Conservation (phyloP, 2,329 filamentous ascomycete species). For the Xylaria sp. region DNA sequence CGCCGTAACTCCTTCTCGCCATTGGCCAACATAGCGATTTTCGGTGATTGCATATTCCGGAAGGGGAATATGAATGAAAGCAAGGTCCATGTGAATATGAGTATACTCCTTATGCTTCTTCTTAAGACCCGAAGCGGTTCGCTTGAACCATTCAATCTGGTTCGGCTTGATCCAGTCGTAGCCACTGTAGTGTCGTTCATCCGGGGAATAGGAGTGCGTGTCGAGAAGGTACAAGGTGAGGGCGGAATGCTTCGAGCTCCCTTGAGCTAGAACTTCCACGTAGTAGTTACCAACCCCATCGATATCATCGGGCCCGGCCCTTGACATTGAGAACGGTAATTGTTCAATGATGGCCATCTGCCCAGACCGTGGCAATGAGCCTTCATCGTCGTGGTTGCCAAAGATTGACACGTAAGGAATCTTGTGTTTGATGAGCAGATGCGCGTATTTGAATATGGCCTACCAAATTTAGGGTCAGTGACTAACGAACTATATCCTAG, state of each 20-base stretch:
- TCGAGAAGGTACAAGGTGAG: conserved; percentile 95
- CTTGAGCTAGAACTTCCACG: conserved; percentile 84
- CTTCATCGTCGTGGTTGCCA: conserved; percentile 96
- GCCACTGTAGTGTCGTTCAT: conserved; percentile 85
- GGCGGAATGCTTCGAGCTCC: conserved; percentile 82
- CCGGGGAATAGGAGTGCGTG: conserved; percentile 88
- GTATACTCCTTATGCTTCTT: conserved; percentile 83
- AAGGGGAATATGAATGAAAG: conserved; percentile 96
- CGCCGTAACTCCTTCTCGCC: conserved; percentile 84
- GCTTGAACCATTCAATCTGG: conserved; percentile 93
- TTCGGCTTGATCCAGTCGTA: conserved; percentile 97
- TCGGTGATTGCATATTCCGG: conserved; percentile 78
- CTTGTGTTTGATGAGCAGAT: conserved; percentile 81
- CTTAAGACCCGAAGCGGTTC: conserved; percentile 75
- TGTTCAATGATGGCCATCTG: conserved; percentile 88
- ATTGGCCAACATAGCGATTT: conserved; percentile 70
- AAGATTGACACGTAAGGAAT: conserved; percentile 95
- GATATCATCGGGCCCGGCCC: conserved; percentile 79
- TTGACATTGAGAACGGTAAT: conserved; percentile 87
- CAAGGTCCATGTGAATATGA: conserved; percentile 91
- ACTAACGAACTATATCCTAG: background rate
- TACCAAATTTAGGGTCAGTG: conserved; percentile 41
- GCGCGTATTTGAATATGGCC: conserved; percentile 92
- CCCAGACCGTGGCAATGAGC: conserved; percentile 73
- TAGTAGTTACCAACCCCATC: conserved; percentile 96